Base-by-base conservation (phyloP, 495 filamentous ascomycete species). In the Penicillium salamii region DNA sequence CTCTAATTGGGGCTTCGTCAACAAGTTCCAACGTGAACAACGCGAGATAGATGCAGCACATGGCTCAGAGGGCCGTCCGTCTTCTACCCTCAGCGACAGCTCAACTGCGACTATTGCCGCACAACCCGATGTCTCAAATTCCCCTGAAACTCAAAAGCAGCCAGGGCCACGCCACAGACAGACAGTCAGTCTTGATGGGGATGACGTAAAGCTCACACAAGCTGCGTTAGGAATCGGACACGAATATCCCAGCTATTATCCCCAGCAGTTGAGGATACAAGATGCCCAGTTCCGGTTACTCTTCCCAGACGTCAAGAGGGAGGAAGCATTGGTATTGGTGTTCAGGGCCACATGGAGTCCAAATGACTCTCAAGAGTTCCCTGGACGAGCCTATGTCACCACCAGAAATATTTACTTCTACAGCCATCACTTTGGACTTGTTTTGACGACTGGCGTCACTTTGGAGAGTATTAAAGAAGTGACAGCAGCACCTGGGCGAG, bases 201-300 rank as follows among this genome's bases (percentile, higher is more conserved):
- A 79, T 53, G 62, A 75, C 35, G 70, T 72, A 5, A 72, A 73
- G 35, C 57, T 78, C 29, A 69, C 74, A 48, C 60, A 62, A 32
- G 62, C 68, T 31, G 65, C 76, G 15, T 67, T 62, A 52, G 67
- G 55, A 9, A 48, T 63, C 36, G 45, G 66, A 8, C 81, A 86
- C 32, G 78, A 82, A 4, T 92, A 90, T 65, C 91, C 92, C 1
- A 72, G 76, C 17, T 84, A 86, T 58, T 98, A 98, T 67, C 93
- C 93, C 2, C 67, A 83, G 17, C 86, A 88, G 49, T 77, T 98
- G 8, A 86, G 81, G 53, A 85, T 86, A 8, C 95, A 98, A 66
- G 91, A 96, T 61, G 86, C 90, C 9, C 93, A 98, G 61, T 97
- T 97, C 58, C 75, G 91, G 7, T 79, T 96, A 40, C 75, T 98